phyloP scores from a whole-genome alignment of 805 yeast genomes.

The Sugiyamaella valdiviana region DNA sequence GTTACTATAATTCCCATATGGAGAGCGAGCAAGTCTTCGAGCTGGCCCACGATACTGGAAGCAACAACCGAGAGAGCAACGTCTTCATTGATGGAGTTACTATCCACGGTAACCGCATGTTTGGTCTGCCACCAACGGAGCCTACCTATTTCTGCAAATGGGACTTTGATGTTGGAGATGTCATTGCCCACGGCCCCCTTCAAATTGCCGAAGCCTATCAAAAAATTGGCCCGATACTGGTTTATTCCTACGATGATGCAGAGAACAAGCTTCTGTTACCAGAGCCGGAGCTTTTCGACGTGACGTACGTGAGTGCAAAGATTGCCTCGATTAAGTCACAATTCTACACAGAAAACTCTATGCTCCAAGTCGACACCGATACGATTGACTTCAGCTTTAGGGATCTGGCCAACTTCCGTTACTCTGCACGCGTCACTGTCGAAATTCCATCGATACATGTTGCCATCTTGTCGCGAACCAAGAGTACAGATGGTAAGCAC shows the following conservation, averaged over 20 bases:
- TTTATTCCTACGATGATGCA: conserved; percentile 58
- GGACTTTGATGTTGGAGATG: conserved; percentile 67
- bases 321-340: conserved; percentile 44
- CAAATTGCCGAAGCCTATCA: conserved; percentile 32
- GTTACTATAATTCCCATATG: conserved; percentile 22
- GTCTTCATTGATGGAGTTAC: conserved; percentile 48
- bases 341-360: conserved; percentile 33
- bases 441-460: conserved; percentile 44
- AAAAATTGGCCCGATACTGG: conserved; percentile 42
- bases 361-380: conserved; percentile 25
- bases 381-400: conserved; percentile 40
- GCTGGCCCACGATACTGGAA: conserved; percentile 5
- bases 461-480: conserved; percentile 21
- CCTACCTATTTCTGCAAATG: conserved; percentile 87
- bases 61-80: conserved; percentile 12
- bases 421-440: conserved; percentile 48
- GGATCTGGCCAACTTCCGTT: conserved; percentile 66
- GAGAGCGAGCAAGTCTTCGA: conserved; percentile 16
- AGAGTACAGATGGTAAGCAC: conserved; percentile 15
- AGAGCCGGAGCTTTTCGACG: conserved; percentile 56
- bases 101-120: conserved; percentile 85
- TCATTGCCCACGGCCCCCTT: conserved; percentile 48
- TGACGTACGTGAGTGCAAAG: conserved; percentile 55
- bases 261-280: conserved; percentile 68
- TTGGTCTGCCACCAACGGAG: conserved; percentile 84